Evolutionary conservation across 148 eudicot genomes (phyloP), one percentile per base, ranked within the genome.

Genomic region (Chenopodium quinoa): DNA sequence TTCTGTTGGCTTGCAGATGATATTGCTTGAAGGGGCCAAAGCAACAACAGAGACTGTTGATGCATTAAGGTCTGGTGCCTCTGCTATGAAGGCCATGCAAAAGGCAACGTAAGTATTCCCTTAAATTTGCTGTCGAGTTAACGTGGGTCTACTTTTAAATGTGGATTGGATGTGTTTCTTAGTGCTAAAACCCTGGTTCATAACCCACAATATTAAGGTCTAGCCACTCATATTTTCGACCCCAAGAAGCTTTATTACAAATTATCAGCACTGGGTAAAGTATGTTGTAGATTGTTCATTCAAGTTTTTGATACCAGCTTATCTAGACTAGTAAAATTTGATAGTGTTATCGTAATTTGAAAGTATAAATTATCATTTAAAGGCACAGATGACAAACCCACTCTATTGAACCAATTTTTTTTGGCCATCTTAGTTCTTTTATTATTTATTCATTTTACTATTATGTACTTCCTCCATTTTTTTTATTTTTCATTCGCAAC

Each of bases 11-110:
- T 78, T 65, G 74, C 86, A 94, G 98, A 92, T 94, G 94, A 94
- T 94, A 76, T 69, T 94, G 91, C 89, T 94, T 74, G 98, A 94
- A 87, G 97, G 98, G 62, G 94, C 98, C 89, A 94, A 91, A 87
- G 98, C 98, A 47, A 94, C 97, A 67, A 92, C 97, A 23, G 98
- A 92, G 78, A 94, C 98, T 76, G 98, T 94, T 68, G 94, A 90
- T 91, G 98, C 98, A 76, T 85, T 94, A 87, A 89, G 98, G 87
- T 92, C 94, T 32, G 98, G 98, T 81, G 98, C 98, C 75, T 80
- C 93, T 66, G 94, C 98, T 82, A 94, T 94, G 98, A 92, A 94
- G 80, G 90, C 94, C 73, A 92, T 94, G 98, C 98, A 94, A 71
- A 94, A 92, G 85, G 93, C 94, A 56, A 92, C 94, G 94, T 92